Conservation (phyloP, 225 moss, liverwort and hornwort species). For the Physcomitrium patens region DNA sequence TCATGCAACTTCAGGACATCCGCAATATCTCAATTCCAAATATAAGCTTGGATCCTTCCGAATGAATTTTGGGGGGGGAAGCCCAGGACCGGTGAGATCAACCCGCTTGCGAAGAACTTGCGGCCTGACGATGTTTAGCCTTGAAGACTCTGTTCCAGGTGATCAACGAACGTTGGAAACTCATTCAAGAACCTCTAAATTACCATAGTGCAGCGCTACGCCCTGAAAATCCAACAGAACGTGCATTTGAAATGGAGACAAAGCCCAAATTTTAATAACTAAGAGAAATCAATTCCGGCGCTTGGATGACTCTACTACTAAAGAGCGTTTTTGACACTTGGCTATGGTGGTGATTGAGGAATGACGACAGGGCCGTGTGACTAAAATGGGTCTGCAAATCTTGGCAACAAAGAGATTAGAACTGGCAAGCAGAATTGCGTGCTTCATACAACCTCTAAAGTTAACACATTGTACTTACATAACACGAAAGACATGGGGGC, state of each 20-base stretch:
- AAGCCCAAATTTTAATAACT: constrained; percentile 28
- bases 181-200: constrained; percentile 13
- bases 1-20: neutral
- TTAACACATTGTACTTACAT: neutral
- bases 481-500: neutral
- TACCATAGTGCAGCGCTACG: constrained; percentile 16
- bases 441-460: constrained; percentile 31
- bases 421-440: constrained; percentile 27
- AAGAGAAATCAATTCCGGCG: constrained; percentile 5
- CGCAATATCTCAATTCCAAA: neutral
- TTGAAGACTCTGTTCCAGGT: constrained; percentile 30
- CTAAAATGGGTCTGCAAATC: constrained; percentile 20
- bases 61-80: too few species aligned
- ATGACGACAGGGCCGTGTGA: neutral
- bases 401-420: constrained; percentile 27
- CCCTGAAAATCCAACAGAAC: constrained; percentile 32
- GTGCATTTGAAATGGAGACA: neutral
- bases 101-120: constrained; percentile 30
- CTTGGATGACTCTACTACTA: neutral
- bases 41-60: neutral
- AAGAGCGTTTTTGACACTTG: neutral
- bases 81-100: neutral
- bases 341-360: neutral
- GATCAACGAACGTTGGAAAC: constrained; percentile 1
- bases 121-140: constrained; percentile 3